A percentile compares a stretch with the other conserved stretches of the same genome.
Conservation (phyloP, 768 basidiomycete genomes). For the Sporobolomyces phaffii region DNA sequence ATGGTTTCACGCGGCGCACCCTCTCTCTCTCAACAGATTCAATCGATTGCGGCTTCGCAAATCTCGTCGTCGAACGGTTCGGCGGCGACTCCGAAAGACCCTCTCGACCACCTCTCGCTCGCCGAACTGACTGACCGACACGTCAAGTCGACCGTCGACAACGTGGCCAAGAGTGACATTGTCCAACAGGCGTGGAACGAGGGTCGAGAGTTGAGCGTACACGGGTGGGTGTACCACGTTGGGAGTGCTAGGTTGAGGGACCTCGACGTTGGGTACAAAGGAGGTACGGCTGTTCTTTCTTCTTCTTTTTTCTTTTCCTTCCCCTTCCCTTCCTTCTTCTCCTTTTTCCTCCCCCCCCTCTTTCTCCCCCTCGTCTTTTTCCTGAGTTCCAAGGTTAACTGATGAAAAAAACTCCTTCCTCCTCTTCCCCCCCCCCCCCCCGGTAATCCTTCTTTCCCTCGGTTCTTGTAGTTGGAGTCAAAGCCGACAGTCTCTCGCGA, state of each 20-base stretch:
- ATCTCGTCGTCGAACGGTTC: not conserved
- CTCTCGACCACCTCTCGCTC: conserved; percentile 19
- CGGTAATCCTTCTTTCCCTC: too few species aligned
- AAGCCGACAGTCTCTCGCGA: conserved; percentile 32
- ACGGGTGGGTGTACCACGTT: conserved; percentile 38
- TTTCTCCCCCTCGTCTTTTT: too few species aligned
- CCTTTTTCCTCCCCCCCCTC: too few species aligned
- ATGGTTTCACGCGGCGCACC: too few species aligned
- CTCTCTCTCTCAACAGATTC: conserved; percentile 19
- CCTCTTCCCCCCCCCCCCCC: too few species aligned
- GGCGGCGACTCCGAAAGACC: conserved; percentile 5
- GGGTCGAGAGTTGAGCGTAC: conserved; percentile 29
- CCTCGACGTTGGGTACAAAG: conserved; percentile 32
- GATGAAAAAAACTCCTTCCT: too few species aligned
- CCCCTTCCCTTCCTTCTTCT: too few species aligned
- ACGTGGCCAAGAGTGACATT: conserved; percentile 13
- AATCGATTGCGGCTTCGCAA: conserved; percentile 22
- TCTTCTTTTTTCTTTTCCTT: too few species aligned
- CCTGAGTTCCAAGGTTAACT: too few species aligned
- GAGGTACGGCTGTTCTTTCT: too few species aligned
- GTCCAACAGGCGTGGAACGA: conserved; percentile 32
- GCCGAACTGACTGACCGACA: conserved; percentile 31
- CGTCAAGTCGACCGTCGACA: conserved; percentile 25
- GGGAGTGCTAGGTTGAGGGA: conserved; percentile 35
- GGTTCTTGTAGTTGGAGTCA: conserved; percentile 3